Conservation (phyloP, 257 asterid species). For the Solanum peruvianum region DNA sequence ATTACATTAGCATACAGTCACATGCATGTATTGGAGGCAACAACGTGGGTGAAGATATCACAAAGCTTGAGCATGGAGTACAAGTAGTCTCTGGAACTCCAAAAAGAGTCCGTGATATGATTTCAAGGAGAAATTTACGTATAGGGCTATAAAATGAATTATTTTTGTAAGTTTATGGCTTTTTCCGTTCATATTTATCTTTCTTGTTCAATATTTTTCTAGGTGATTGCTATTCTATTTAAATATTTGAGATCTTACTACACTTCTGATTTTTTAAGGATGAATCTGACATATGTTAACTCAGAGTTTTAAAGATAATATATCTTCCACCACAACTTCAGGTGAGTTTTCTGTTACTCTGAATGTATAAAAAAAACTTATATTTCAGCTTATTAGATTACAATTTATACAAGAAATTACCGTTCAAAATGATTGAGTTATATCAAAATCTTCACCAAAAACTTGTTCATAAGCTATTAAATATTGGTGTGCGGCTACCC, state of each 20-base stretch:
- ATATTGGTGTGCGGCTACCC: background rate
- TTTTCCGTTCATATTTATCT: background rate
- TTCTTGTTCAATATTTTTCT: background rate
- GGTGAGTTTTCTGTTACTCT: constrained; percentile 20
- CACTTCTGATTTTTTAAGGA: constrained; percentile 33
- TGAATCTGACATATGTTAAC: constrained; percentile 97
- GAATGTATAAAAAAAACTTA: background rate
- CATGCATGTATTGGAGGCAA: constrained; percentile 98
- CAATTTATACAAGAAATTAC: background rate
- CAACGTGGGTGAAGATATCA: constrained; percentile 90
- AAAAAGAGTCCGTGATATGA: constrained; percentile 97
- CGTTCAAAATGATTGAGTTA: background rate
- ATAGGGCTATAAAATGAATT: constrained; percentile 67
- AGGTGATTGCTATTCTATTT: background rate
- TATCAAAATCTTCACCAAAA: background rate
- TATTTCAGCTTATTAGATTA: background rate
- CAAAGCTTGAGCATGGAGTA: constrained; percentile 95
- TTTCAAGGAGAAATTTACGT: constrained; percentile 81
- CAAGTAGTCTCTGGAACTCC: constrained; percentile 99
- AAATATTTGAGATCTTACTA: background rate
- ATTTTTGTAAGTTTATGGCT: constrained; percentile 47
- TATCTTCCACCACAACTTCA: constrained; percentile 98
- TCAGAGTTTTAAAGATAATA: constrained; percentile 93
- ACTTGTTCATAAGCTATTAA: background rate
- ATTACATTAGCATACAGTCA: constrained; percentile 68